Base-by-base conservation (phyloP, 2,329 filamentous ascomycete genomes). In the Ascochyta koolunga region DNA sequence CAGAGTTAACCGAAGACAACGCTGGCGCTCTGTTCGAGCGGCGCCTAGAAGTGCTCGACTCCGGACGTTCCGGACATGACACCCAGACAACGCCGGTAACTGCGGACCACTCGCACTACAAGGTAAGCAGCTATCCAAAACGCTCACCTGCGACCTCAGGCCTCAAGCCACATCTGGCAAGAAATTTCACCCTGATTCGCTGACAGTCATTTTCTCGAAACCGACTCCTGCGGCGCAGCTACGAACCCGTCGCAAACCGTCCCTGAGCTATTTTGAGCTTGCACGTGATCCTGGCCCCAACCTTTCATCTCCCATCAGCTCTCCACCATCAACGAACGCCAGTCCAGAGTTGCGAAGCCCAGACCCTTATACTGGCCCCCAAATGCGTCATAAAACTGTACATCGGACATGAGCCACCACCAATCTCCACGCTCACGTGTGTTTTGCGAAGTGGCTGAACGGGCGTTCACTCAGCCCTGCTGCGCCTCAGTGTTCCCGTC, bases 121-220 rank as follows among this genome's bases (percentile, higher is more conserved):
- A 9, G 21, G 31, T 37, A 36, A 36, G 24, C 42, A 31, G 4
- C 13, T 24, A 2, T 38, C 18, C 13, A 22, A 47, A 43, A 27
- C 24, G 25, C 13, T 9, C 15, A 31, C n/a, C 13, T 24, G 15
- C 8, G 24, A 32, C 32, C 5, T 7, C 16, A 15, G 40, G 21
- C 11, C 44, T 16, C 39, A 40, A 44, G 35, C 59, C 59, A 54
- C 62, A 37, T 53, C 19, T 55, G 64, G 62, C 64, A 67, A 61
- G 64, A 67, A 66, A 50, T 3, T 4, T 1, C 1, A 0, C 11
- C 6, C 15, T 50, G 9, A 64, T 63, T 66, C 40, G 61, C 19
- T 22, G 8, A 16, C 19, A 22, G 36, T 19, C 8, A 16, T 40
- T 39, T 47, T 18, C 22, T 36, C 44, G 54, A 57, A 65, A 65